A percentile compares a stretch with the other conserved stretches of the same genome.
Evolutionary conservation across 495 filamentous ascomycete genomes (phyloP).

Genomic region (Penicillium maclennaniae): DNA sequence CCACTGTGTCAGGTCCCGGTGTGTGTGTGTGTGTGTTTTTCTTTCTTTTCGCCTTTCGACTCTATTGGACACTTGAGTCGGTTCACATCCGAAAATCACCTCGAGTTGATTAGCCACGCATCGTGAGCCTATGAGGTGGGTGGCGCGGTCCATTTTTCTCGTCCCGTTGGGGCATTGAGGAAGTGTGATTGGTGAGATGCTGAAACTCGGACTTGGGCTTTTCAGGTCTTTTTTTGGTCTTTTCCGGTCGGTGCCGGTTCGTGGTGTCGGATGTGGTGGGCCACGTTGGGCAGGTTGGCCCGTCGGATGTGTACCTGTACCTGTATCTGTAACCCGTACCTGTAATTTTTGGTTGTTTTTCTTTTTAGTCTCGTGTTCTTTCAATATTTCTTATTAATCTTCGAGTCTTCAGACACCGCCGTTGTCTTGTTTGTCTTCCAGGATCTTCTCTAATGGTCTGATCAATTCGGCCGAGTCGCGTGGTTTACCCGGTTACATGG

Average conservation of each 20-base stretch:
- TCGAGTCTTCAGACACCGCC: neutral
- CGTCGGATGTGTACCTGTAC: slow-evolving; percentile 6
- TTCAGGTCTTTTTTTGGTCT: neutral
- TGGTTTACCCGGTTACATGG: neutral
- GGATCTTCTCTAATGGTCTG: slow-evolving; percentile 1
- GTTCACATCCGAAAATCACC: slow-evolving; percentile 22
- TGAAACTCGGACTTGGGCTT: slow-evolving; percentile 33
- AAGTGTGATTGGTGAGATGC: slow-evolving; percentile 18
- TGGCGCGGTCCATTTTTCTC: slow-evolving; percentile 26
- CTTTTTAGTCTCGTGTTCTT: no score
- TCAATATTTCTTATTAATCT: neutral
- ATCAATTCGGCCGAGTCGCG: neutral
- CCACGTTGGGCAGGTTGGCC: slow-evolving; percentile 7
- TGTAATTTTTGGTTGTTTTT: no score
- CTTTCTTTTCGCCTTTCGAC: neutral
- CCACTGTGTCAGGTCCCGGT: neutral
- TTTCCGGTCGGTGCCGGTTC: slow-evolving; percentile 28
- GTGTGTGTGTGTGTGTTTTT: no score
- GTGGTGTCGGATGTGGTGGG: slow-evolving; percentile 2
- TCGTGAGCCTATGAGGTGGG: slow-evolving; percentile 25
- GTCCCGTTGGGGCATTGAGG: slow-evolving; percentile 2
- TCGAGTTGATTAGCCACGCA: slow-evolving; percentile 7
- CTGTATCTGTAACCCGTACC: no score
- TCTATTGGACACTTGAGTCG: neutral
- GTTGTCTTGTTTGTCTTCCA: neutral